Percentiles rank a stretch among this genome's conserved stretches.
phyloP scores from a whole-genome alignment of 164 flowering plant species.

The Annona squamosa region DNA sequence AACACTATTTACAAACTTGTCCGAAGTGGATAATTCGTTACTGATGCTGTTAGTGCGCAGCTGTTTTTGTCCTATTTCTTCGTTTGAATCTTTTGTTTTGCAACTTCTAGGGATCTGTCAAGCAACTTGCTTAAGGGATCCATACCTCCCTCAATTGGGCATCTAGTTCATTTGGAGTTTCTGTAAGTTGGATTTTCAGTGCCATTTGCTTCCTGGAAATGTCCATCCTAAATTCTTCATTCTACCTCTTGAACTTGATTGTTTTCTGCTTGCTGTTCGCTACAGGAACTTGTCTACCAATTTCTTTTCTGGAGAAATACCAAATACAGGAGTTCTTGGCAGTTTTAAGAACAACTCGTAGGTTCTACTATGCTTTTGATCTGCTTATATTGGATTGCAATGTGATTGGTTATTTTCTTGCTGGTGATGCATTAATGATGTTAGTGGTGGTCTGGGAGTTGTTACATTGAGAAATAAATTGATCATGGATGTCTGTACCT shows the following conservation, averaged over 20 bases:
- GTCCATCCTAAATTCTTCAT: background rate
- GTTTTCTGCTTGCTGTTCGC: background rate
- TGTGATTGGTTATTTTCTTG: background rate
- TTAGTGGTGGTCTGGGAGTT: too few relatives aligned
- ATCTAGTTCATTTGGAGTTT: slow-evolving; percentile 43
- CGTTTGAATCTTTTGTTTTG: background rate
- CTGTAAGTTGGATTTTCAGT: slow-evolving; percentile 46
- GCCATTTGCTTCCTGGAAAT: background rate
- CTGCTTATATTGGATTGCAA: background rate
- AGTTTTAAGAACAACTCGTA: slow-evolving; percentile 66
- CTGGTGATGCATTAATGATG: too few relatives aligned
- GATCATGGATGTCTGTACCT: too few relatives aligned
- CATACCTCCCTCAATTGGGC: slow-evolving; percentile 80
- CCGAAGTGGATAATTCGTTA: background rate
- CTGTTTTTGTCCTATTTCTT: background rate
- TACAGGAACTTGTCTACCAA: slow-evolving; percentile 84
- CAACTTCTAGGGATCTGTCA: slow-evolving; percentile 69
- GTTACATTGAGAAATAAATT: too few relatives aligned
- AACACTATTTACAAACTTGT: too few relatives aligned
- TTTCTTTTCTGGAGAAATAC: slow-evolving; percentile 89
- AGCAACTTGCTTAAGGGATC: slow-evolving; percentile 84
- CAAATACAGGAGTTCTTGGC: slow-evolving; percentile 69
- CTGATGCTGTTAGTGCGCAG: background rate
- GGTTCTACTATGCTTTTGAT: slow-evolving; percentile 20
- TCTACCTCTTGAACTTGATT: background rate